Evolutionary conservation across 108 stramenopile genomes (phyloP), one percentile per base, ranked within the genome.

Genomic region (Cyclotella kingstonii): DNA sequence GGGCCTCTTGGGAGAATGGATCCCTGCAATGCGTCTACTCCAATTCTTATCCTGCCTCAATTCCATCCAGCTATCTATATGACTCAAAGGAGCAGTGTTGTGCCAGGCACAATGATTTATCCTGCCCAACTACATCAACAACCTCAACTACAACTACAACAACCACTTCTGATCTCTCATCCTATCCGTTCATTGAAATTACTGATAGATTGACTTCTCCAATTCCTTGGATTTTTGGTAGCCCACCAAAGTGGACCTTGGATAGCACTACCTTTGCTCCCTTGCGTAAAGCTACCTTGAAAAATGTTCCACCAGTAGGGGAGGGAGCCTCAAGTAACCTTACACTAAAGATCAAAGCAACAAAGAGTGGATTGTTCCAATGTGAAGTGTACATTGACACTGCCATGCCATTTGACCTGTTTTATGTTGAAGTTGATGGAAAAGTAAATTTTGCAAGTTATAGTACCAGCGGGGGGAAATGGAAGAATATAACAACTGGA

Each of bases 151-250:
- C 28, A 1, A 27, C 49, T 29, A 11, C 49, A 50, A 10, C 3
- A 4, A 50, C 49, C 5, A 30, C 28, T 9, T 2, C 2, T 23
- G 17, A 33, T 36, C 33, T 19, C 1, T 15, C 39, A 40, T 35
- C 52, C 3, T 3, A 36, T 53, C 30, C 31, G 21, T 53, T 53
- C 22, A 21, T 36, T 35, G 33, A 34, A 10, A 34, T 53, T 1
- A 36, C 34, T 3, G 17, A 14, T 38, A 35, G 52, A 34, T 53
- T 53, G 11, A 35, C 35, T 21, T 21, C 18, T 36, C 52, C 52
- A 1, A 35, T 53, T 8, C 52, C 52, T 19, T 53, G 52, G 52
- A 53, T 53, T 35, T 50, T 4, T 29, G 52, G 52, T 8, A 35
- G 3, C 35, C 34, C 34, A 1, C 2, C 30, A 17, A 9, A 53